phyloP scores from a whole-genome alignment of 139 green algal species.

The Mesotaenium endlicherianum region DNA sequence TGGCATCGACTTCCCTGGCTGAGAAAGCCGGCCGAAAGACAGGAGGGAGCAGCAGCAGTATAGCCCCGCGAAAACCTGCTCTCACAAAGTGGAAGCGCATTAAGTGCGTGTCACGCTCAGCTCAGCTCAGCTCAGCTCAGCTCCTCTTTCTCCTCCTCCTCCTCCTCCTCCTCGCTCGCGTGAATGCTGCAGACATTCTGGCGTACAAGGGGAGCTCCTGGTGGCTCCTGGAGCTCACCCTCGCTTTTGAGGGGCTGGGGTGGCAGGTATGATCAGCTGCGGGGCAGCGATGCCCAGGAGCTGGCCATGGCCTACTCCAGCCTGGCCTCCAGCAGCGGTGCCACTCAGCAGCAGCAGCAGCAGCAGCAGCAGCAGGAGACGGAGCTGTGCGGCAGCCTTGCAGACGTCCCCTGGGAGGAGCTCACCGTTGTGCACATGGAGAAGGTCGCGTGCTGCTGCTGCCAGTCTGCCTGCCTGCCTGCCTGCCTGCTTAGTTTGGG shows the following conservation, averaged over 20 bases:
- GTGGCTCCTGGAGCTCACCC: no score
- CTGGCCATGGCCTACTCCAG: constrained; percentile 23
- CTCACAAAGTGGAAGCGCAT: constrained; percentile 37
- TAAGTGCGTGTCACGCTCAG: not conserved
- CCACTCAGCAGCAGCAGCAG: not conserved
- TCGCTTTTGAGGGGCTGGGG: no score
- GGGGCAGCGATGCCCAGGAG: constrained; percentile 18
- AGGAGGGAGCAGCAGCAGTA: not conserved
- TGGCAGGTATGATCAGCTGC: constrained; percentile 41
- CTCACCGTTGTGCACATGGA: constrained; percentile 38
- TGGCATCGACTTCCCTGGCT: not conserved
- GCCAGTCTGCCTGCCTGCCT: no score
- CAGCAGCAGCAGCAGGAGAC: not conserved
- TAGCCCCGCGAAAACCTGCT: constrained; percentile 4
- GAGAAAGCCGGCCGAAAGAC: not conserved
- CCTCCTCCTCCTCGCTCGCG: not conserved
- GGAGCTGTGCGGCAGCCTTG: not conserved
- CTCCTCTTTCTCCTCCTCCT: not conserved
- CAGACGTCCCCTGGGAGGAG: constrained; percentile 22
- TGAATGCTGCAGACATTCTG: no score
- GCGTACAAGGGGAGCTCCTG: no score
- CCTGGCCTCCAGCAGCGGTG: not conserved
- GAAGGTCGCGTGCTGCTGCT: constrained; percentile 23
- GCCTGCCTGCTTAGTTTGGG: no score
- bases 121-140: not conserved